Evolutionary conservation across 306 rosid species (phyloP).

Genomic region (Datisca glomerata): DNA sequence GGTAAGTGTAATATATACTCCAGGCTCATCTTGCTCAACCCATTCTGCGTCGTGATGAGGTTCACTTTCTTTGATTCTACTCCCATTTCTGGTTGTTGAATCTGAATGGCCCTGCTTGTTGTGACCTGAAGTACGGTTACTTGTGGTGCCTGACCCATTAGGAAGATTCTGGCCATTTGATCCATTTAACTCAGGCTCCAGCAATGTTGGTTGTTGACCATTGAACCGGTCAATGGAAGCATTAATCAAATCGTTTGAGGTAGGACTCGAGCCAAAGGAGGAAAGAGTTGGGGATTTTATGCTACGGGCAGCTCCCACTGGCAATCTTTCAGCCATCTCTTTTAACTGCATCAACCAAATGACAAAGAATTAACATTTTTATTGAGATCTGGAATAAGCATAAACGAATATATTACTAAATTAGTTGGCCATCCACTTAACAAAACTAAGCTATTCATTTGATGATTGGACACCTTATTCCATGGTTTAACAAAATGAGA

Average conservation of each 20-base stretch:
- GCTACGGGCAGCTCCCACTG: constrained; percentile 74
- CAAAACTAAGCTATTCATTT: too few relatives aligned
- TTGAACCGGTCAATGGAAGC: constrained; percentile 46
- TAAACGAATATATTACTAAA: too few relatives aligned
- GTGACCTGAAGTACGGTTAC: constrained; percentile 39
- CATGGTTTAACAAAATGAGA: too few relatives aligned
- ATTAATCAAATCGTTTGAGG: constrained; percentile 43
- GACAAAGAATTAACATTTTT: constrained; percentile 1
- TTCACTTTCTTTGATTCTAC: constrained; percentile 70
- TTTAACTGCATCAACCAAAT: constrained; percentile 48
- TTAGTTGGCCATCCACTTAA: too few relatives aligned
- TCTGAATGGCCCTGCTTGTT: constrained; percentile 66
- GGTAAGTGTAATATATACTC: constrained; percentile 90
- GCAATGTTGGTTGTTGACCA: constrained; percentile 44
- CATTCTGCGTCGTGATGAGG: constrained; percentile 69
- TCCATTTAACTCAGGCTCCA: constrained; percentile 61
- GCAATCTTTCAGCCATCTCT: constrained; percentile 97
- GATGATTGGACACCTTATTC: too few relatives aligned
- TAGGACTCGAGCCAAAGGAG: constrained; percentile 51
- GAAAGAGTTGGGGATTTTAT: constrained; percentile 62
- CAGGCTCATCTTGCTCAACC: constrained; percentile 99
- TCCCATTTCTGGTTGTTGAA: constrained; percentile 52
- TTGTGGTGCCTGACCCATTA: constrained; percentile 53
- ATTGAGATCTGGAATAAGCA: background rate
- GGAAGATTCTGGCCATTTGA: constrained; percentile 50